Base-by-base conservation (phyloP, 768 basidiomycete species). In the Galerina sulciceps region DNA sequence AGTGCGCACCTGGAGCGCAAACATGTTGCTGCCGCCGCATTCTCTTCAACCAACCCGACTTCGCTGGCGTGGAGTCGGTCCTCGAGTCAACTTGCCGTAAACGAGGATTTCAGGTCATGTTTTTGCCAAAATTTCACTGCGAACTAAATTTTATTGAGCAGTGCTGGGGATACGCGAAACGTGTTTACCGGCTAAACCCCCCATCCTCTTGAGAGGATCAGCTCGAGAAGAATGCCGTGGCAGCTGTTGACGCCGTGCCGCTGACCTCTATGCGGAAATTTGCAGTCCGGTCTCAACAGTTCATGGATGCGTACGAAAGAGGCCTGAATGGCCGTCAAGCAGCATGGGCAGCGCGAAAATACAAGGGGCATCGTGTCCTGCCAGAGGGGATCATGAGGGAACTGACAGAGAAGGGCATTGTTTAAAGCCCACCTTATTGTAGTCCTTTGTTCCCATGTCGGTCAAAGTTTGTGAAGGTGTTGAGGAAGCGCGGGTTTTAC, bases 31-130 rank as follows among this genome's bases (percentile, higher is more conserved):
- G 67, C 53, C 68, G 69, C 1, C 55, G 71, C 6, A 57, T 78
- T 2, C 74, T 81, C 0, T 79, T 67, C 66, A 73, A 73, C 44
- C 61, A 82, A 47, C 75, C 75, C 4, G 79, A 83, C 58, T 82
- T 82, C 61, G 65, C 58, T 17, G 52, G 70, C 37, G 66, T 69
- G 1, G 59, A 71, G 52, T 74, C 75, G 0, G 43, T 68, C 17
- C 65, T 82, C 0, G 70, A 81, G 59, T 53, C 31, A 1, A 41
- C 60, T 4, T 73, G 63, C 58, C 50, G 66, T 10, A 46, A 45
- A 2, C 55, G 59, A 15, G 68, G 71, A 15, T 58, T 70, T 43
- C 1, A 5, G 0, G 56, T 64, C 10, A 44, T 73, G 9, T 72
- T 72, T 53, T 58, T 73, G 1, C 73, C 71, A 6, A 76, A 75